Evolutionary conservation across 2,329 filamentous ascomycete species (phyloP), one percentile per base, ranked within the genome.

Genomic region (Colletotrichum godetiae): DNA sequence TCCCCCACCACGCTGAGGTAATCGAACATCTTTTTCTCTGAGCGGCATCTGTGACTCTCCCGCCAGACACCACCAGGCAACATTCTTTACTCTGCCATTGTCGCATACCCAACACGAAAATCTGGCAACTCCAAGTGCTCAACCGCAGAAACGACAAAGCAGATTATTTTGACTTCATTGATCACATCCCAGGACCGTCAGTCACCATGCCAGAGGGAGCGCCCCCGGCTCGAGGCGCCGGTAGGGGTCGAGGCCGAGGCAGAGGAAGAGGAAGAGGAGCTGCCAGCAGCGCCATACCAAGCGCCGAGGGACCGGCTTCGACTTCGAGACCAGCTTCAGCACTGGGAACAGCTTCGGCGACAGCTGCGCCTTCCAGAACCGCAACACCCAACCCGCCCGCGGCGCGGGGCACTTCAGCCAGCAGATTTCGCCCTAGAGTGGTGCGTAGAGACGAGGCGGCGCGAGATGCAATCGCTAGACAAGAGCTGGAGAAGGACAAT

Each of bases 401-500:
- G 22, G 79, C 83, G 15, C 77, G 83, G 33, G 83, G 82, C 22
- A 78, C 82, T n/a, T 78, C 79, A 24, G 73, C 78, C 11, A 82
- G 81, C 52, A 82, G 87, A 49, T 88, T 88, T 65, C 84, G 83
- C 64, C 87, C 87, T 35, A 88, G 84, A 75, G 86, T 85, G 72
- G 78, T 88, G 60, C 83, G 87, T 66, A 81, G 87, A 83, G 86
- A 88, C 79, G 86, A 88, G 68, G 83, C 84, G 7, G 86, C 88
- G 64, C 81, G 87, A 77, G 85, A 87, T 66, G 83, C 76, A 63
- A 79, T 88, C 11, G 87, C 87, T 58, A 81, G 84, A 13, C 81
- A 84, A 67, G 84, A 86, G 73, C 81, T 84, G 67, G 81, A 84
- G 70, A 86, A 86, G 74, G 83, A 84, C 2, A 82, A 75, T 63